Percentiles rank a stretch among this genome's conserved stretches.
Conservation (phyloP, 1,284 basidiomycete species). For the Xerocomus minutiporus region DNA sequence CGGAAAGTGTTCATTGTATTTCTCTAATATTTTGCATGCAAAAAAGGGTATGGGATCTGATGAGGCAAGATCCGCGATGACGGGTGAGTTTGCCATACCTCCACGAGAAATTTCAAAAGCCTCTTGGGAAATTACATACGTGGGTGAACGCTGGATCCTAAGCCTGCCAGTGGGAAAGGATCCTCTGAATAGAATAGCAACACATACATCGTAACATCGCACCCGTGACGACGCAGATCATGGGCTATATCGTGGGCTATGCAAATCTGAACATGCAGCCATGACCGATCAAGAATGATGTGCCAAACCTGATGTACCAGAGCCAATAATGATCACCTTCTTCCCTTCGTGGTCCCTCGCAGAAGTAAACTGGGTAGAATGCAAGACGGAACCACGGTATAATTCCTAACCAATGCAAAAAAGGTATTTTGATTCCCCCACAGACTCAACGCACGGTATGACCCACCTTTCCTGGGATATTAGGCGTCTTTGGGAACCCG, state of each 20-base stretch:
- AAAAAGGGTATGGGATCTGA: background rate
- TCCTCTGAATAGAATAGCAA: background rate
- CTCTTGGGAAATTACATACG: conserved; percentile 22
- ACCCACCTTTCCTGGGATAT: conserved; percentile 22
- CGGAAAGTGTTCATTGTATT: conserved; percentile 26
- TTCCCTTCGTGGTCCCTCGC: conserved; percentile 29
- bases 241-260: conserved; percentile 30
- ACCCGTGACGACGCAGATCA: conserved; percentile 17
- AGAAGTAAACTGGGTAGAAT: conserved; percentile 36
- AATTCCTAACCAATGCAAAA: conserved; percentile 14
- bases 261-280: background rate
- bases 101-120: conserved; percentile 4
- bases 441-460: background rate
- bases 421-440: background rate
- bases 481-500: conserved; percentile 34
- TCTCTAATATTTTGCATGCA: conserved; percentile 9
- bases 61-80: conserved; percentile 1
- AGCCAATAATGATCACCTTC: conserved; percentile 26
- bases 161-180: background rate
- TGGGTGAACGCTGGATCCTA: conserved; percentile 30
- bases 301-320: conserved; percentile 27
- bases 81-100: conserved; percentile 10
- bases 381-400: conserved; percentile 25
- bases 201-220: conserved; percentile 25
- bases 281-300: background rate